Percentiles rank a stretch among this genome's conserved stretches.
Conservation (phyloP, 257 asterid genomes). For the Solanum habrochaites region DNA sequence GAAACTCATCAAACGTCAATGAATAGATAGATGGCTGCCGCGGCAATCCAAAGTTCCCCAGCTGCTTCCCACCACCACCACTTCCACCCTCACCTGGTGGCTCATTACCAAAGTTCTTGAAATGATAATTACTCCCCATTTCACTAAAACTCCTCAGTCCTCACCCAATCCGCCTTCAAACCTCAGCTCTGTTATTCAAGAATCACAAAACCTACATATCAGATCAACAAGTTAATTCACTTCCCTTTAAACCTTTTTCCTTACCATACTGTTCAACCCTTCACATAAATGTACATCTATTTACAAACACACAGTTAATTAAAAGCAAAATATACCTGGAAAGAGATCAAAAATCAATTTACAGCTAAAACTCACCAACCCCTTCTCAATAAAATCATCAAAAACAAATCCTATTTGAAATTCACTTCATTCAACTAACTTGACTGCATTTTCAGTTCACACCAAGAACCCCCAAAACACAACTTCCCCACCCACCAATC, state of each 20-base stretch:
- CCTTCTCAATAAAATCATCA: background rate
- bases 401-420: background rate
- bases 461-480: background rate
- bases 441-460: background rate
- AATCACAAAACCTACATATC: slow-evolving; percentile 12
- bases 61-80: slow-evolving; percentile 36
- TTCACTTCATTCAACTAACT: background rate
- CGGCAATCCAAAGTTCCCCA: slow-evolving; percentile 26
- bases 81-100: slow-evolving; percentile 21
- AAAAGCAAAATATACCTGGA: background rate
- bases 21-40: slow-evolving; percentile 79
- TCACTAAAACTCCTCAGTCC: background rate
- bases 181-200: slow-evolving; percentile 6
- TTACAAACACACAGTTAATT: background rate
- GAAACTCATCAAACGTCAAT: slow-evolving; percentile 87
- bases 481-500: background rate
- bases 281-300: background rate
- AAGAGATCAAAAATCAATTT: background rate
- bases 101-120: slow-evolving; percentile 47
- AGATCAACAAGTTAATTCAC: slow-evolving; percentile 3
- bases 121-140: slow-evolving; percentile 66
- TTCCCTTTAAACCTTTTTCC: background rate
- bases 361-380: background rate
- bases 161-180: slow-evolving; percentile 5
- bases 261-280: background rate